Percentiles rank a stretch among this genome's conserved stretches.
Conservation (phyloP, 139 green algal genomes). For the Tetradesmus lagerheimii region DNA sequence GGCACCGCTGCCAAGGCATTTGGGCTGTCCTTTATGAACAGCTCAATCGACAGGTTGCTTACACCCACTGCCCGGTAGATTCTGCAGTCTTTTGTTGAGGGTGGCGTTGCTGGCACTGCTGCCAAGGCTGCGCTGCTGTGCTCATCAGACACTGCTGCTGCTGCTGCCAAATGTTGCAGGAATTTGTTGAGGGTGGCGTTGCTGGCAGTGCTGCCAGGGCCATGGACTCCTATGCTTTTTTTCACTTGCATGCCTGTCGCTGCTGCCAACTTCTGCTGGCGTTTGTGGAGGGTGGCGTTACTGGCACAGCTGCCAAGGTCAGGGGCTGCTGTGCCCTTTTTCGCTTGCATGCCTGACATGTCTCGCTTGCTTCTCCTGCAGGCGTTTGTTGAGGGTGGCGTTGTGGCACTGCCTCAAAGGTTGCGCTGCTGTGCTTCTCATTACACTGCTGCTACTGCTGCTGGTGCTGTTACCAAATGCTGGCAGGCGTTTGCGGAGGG, state of each 20-base stretch:
- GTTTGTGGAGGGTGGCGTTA: background rate
- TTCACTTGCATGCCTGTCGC: no score
- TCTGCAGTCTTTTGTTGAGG: conserved; percentile 57
- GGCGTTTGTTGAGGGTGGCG: conserved; percentile 55
- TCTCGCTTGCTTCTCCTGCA: conserved; percentile 4
- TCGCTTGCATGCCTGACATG: no score
- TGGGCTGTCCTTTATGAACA: no score
- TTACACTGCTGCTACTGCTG: no score
- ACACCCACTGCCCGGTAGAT: no score
- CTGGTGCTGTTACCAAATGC: no score
- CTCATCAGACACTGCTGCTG: background rate
- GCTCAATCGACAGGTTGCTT: no score
- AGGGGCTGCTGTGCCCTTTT: no score
- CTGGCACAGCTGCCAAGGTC: conserved; percentile 49
- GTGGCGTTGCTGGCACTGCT: conserved; percentile 61
- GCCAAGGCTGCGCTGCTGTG: conserved; percentile 58
- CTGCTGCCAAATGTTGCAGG: background rate
- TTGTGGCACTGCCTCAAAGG: background rate
- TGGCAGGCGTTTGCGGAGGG: no score
- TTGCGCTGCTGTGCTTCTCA: conserved; percentile 51
- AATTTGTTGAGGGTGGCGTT: conserved; percentile 52
- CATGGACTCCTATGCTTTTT: no score
- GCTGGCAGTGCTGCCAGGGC: conserved; percentile 61
- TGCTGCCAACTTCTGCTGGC: background rate
- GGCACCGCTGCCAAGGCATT: no score